Base-by-base conservation (phyloP, 1,284 basidiomycete genomes). In the Boletus sp. region DNA sequence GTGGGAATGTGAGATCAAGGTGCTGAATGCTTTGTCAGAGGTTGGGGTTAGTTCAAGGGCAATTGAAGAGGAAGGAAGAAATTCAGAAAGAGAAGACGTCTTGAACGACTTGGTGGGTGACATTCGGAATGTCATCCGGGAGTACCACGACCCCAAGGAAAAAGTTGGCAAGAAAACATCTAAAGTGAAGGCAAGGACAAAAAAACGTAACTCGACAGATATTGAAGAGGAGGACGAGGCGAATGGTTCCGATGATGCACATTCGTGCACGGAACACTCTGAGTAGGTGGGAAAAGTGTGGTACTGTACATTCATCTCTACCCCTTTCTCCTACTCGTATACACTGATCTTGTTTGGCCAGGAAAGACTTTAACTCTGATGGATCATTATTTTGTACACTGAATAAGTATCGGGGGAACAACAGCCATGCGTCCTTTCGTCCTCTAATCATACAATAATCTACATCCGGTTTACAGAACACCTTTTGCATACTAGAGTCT, bases 1-100 rank as follows among this genome's bases (percentile, higher is more conserved):
- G 0, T 93, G 90, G 88, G 72, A 72, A 17, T 73, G 73, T 49
- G 91, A 94, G 65, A 84, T 93, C 23, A 71, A 74, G 27, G 72
- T 80, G 2, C 63, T 88, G 37, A 73, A 83, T 44, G 57, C 56
- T 16, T 53, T 88, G 6, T 74, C 76, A 1, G 65, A 64, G 3
- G 26, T 59, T 13, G 50, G 47, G 1, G 29, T 23, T 7, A 12
- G 12, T 19, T 32, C 41, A 23, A 39, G 13, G 4, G n/a, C 17
- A 4, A 12, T 13, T 29, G 36, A 8, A 12, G n/a, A 19, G 3
- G 48, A 44, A 14, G 20, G 13, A 34, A 32, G 26, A 8, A 13
- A 29, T 14, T 7, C n/a, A 4, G 26, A 25, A 14, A 29, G 20
- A 7, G 40, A 49, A 14, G 45, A 29, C 4, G 23, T 34, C 19